Percentiles rank a stretch among this genome's conserved stretches.
Evolutionary conservation across 2,329 filamentous ascomycete genomes (phyloP).

Genomic region (Harringtonia aguacate): DNA sequence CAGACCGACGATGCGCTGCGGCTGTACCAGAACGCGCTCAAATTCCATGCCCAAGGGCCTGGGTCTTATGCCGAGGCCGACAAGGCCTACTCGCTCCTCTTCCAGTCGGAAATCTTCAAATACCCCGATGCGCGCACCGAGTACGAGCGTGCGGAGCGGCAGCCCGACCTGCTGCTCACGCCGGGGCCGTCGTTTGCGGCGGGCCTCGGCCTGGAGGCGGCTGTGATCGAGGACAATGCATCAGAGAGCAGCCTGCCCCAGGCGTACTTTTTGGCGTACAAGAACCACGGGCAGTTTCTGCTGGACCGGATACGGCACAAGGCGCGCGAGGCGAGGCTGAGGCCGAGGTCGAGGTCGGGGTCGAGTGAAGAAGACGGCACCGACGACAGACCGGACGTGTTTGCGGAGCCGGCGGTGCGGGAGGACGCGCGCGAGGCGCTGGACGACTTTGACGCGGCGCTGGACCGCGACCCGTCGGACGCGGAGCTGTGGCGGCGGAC

Average conservation of each 20-base stretch:
- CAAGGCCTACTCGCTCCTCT: constrained; percentile 73
- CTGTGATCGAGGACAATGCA: constrained; percentile 56
- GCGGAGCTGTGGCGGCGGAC: constrained; percentile 54
- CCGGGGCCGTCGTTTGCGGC: constrained; percentile 37
- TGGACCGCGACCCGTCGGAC: constrained; percentile 57
- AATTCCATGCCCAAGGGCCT: constrained; percentile 80
- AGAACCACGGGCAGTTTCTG: constrained; percentile 87
- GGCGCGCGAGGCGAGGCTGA: constrained; percentile 17
- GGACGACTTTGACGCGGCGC: constrained; percentile 44
- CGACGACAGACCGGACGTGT: constrained; percentile 2
- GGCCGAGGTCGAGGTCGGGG: too few species aligned
- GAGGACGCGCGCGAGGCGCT: constrained; percentile 35
- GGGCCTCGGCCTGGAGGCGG: constrained; percentile 43
- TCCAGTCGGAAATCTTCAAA: constrained; percentile 87
- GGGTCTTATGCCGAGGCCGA: constrained; percentile 64
- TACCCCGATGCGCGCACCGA: constrained; percentile 82
- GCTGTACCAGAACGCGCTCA: constrained; percentile 82
- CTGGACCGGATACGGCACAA: constrained; percentile 61
- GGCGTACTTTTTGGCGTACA: constrained; percentile 86
- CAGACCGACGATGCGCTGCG: constrained; percentile 95
- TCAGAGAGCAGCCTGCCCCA: constrained; percentile 75
- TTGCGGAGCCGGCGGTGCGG: constrained; percentile 25
- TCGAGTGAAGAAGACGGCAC: background rate
- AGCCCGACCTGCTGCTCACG: constrained; percentile 37
- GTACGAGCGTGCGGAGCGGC: constrained; percentile 59